phyloP scores from a whole-genome alignment of 1,284 basidiomycete species.

The Austroboletus niveus region DNA sequence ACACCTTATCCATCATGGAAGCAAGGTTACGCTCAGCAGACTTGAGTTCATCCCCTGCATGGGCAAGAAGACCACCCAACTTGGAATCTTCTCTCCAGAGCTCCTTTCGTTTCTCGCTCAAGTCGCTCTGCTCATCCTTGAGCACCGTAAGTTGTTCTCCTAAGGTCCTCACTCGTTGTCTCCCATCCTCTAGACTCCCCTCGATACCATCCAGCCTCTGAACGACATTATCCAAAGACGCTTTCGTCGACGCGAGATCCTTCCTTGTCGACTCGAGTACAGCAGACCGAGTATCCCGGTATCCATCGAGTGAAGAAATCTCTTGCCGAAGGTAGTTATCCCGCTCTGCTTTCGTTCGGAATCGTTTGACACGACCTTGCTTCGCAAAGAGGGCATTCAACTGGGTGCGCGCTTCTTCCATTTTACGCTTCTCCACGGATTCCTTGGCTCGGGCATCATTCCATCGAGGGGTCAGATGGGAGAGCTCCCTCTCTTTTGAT shows the following conservation, averaged over 20 bases:
- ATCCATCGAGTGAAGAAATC: constrained; percentile 66
- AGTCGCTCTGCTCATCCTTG: constrained; percentile 70
- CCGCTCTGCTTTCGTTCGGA: constrained; percentile 79
- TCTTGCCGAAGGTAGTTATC: constrained; percentile 77
- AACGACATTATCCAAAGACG: constrained; percentile 56
- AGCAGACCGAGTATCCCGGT: constrained; percentile 48
- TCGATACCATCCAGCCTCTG: constrained; percentile 61
- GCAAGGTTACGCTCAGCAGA: constrained; percentile 78
- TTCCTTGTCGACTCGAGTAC: constrained; percentile 48
- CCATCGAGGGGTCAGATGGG: constrained; percentile 67
- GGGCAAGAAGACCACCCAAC: constrained; percentile 71
- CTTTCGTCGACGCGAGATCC: constrained; percentile 47
- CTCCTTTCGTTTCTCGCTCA: constrained; percentile 85
- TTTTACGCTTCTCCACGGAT: constrained; percentile 61
- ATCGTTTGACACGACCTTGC: constrained; percentile 83
- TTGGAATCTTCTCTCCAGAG: constrained; percentile 95
- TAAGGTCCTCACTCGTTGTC: constrained; percentile 65
- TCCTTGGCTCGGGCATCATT: constrained; percentile 56
- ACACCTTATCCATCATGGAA: constrained; percentile 93
- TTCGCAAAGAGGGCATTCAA: constrained; percentile 81
- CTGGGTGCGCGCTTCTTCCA: constrained; percentile 72
- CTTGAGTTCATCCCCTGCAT: constrained; percentile 79
- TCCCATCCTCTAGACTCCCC: constrained; percentile 75
- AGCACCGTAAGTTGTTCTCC: constrained; percentile 62
- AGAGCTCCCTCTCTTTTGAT: constrained; percentile 63